phyloP scores from a whole-genome alignment of 2,329 filamentous ascomycete genomes.

The Diaporthe ampelina region DNA sequence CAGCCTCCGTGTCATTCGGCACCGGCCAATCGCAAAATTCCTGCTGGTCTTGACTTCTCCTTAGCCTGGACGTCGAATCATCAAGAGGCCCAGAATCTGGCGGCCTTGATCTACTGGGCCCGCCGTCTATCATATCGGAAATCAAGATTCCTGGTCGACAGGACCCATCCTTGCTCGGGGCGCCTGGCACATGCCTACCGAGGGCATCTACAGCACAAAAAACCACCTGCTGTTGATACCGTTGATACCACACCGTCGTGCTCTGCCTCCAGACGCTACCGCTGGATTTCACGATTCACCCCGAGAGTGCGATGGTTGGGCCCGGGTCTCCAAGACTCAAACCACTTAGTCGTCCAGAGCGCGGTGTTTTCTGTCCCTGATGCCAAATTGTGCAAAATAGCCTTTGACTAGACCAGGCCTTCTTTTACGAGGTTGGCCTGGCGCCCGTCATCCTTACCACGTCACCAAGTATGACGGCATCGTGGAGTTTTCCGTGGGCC shows the following conservation, averaged over 20 bases:
- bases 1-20: conserved; percentile 39
- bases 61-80: conserved; percentile 20
- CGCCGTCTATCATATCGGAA: conserved; percentile 10
- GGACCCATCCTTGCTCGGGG: conserved; percentile 36
- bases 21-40: conserved; percentile 32
- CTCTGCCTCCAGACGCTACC: conserved; percentile 12
- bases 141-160: conserved; percentile 20
- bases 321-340: background rate
- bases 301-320: background rate
- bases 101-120: conserved; percentile 26
- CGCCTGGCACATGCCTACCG: conserved; percentile 32
- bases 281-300: conserved; percentile 17
- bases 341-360: conserved; percentile 7
- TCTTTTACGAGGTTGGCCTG: conserved; percentile 4
- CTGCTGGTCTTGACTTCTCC: background rate
- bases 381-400: conserved; percentile 30
- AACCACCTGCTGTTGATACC: background rate
- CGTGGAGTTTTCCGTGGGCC: conserved; percentile 20
- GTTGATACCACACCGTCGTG: conserved; percentile 1
- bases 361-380: background rate
- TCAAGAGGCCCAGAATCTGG: conserved; percentile 21
- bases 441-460: conserved; percentile 24
- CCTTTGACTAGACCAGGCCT: conserved; percentile 5
- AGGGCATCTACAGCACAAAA: background rate
- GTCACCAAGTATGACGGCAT: conserved; percentile 33